These are phyloP conservation scores for Alternaria sp. DNA, from an alignment of 2,329 filamentous ascomycete genomes.

Conservation along the genomic window DNA sequence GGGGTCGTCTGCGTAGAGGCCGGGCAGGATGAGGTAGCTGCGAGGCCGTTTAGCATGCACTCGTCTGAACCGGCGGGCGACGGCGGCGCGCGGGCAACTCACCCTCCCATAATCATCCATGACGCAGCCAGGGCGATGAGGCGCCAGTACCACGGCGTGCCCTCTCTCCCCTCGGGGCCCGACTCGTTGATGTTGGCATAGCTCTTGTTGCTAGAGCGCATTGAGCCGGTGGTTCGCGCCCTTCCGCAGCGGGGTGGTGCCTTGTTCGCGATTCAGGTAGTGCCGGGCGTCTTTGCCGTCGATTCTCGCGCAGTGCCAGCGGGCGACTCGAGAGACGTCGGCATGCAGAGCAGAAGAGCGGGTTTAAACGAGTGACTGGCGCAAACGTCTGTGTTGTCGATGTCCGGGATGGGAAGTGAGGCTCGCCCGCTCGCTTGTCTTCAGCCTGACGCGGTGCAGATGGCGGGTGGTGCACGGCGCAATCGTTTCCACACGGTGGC, in stretches of 20 bases:
- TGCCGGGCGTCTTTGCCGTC: constrained; percentile 19
- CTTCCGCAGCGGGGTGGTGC: constrained; percentile 27
- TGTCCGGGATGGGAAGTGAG: constrained; percentile 14
- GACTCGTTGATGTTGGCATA: constrained; percentile 44
- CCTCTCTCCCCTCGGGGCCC: constrained; percentile 30
- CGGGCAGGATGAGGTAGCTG: constrained; percentile 60
- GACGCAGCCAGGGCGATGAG: constrained; percentile 55
- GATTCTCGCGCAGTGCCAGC: constrained; percentile 26
- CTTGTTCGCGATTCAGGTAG: constrained; percentile 33
- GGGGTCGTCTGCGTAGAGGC: constrained; percentile 55
- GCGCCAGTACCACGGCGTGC: constrained; percentile 59
- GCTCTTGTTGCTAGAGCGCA: constrained; percentile 42
- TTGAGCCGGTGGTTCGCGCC: constrained; percentile 37
- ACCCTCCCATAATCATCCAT: constrained; percentile 61
- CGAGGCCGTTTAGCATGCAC: constrained; percentile 25
- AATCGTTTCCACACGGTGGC: constrained; percentile 15
- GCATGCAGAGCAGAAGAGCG: constrained; percentile 26
- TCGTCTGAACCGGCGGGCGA: constrained; percentile 1
- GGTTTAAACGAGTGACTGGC: constrained; percentile 21
- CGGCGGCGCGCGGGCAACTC: constrained; percentile 30
- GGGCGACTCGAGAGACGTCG: constrained; percentile 12
- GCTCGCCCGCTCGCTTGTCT: constrained; percentile 21
- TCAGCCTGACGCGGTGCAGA: constrained; percentile 37
- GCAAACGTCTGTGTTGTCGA: constrained; percentile 17
- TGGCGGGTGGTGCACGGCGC: constrained; percentile 22